phyloP scores from a whole-genome alignment of 2,329 filamentous ascomycete species.

The Bipolaris bicolor region DNA sequence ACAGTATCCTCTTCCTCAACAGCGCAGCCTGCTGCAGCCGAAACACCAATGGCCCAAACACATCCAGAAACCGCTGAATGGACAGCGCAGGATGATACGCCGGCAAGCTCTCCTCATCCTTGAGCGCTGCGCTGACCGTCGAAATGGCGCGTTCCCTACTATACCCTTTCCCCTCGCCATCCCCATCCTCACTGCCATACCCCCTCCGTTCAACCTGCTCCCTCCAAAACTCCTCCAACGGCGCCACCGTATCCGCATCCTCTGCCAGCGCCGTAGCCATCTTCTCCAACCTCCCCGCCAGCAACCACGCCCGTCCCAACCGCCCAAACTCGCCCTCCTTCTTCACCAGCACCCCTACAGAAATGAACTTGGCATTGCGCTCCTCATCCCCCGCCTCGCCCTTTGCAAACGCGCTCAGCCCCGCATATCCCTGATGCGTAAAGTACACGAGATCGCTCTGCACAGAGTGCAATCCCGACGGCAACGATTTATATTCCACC shows the following conservation, averaged over 20 bases:
- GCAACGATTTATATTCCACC: slow-evolving; percentile 95
- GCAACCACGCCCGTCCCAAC: slow-evolving; percentile 86
- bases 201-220: slow-evolving; percentile 48
- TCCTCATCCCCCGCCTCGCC: slow-evolving; percentile 76
- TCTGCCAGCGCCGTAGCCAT: slow-evolving; percentile 70
- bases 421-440: slow-evolving; percentile 81
- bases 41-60: slow-evolving; percentile 90
- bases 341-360: slow-evolving; percentile 87
- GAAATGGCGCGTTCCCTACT: slow-evolving; percentile 48
- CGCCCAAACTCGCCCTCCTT: slow-evolving; percentile 73
- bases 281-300: slow-evolving; percentile 76
- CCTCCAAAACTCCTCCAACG: slow-evolving; percentile 83
- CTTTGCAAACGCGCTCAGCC: slow-evolving; percentile 91
- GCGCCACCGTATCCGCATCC: slow-evolving; percentile 65
- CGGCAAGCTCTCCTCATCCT: slow-evolving; percentile 70
- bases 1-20: slow-evolving; percentile 83
- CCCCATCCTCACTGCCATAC: not conserved
- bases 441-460: slow-evolving; percentile 90
- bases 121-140: slow-evolving; percentile 64
- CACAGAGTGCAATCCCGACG: slow-evolving; percentile 89
- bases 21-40: slow-evolving; percentile 87
- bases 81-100: slow-evolving; percentile 86
- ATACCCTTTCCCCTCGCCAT: slow-evolving; percentile 24
- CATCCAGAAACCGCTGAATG: slow-evolving; percentile 75
- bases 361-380: slow-evolving; percentile 89